These are phyloP conservation scores for Paramecium sexaurelia DNA, from an alignment of 73 alveolate species.

Conservation along the genomic window DNA sequence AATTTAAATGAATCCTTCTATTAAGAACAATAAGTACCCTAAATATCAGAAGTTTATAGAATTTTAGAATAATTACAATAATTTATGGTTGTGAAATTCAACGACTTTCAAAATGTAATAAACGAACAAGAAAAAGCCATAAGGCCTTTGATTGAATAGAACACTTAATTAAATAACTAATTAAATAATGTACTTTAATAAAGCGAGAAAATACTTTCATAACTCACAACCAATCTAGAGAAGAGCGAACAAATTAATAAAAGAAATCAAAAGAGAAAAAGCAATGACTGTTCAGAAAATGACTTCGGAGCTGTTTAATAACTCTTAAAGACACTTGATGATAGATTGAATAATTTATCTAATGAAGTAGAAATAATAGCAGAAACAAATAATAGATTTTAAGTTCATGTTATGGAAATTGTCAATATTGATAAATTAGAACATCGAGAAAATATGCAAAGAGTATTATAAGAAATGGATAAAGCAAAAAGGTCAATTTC, in stretches of 20 bases:
- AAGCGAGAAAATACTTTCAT: not conserved
- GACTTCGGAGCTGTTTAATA: not conserved
- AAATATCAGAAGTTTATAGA: not conserved
- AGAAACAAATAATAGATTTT: not conserved
- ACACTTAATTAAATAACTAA: not conserved
- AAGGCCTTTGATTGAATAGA: not conserved
- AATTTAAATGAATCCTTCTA: not conserved
- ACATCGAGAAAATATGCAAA: not conserved
- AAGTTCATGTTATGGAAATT: constrained; percentile 6
- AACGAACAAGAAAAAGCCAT: not conserved
- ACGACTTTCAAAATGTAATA: not conserved
- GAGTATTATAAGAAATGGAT: constrained; percentile 17
- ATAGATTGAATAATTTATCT: not conserved
- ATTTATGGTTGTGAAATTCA: not conserved
- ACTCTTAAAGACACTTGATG: not conserved
- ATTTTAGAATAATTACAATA: not conserved
- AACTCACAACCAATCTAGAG: not conserved
- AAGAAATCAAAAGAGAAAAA: not conserved
- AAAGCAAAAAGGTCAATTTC: constrained; percentile 2
- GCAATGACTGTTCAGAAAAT: not conserved
- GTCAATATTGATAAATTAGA: constrained; percentile 23
- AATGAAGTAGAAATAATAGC: constrained; percentile 30
- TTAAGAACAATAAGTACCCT: not conserved
- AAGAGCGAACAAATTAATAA: not conserved
- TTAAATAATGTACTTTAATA: not conserved